Conservation (phyloP, 2,329 filamentous ascomycete genomes). For the Aspergillus arachidicola region DNA sequence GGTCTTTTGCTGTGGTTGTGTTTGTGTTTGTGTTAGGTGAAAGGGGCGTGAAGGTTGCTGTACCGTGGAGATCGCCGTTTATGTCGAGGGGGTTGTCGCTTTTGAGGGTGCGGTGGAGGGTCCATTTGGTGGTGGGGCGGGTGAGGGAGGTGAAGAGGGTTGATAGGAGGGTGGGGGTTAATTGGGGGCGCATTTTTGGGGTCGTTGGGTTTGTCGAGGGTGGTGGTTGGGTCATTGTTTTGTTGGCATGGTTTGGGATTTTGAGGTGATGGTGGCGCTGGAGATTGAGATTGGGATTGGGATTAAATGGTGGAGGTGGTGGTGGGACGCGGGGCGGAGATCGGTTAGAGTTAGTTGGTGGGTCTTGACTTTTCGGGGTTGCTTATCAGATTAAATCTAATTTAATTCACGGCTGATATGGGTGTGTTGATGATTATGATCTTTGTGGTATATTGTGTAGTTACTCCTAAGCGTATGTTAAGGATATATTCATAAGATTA, state of each 20-base stretch:
- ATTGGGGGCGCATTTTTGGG: background rate
- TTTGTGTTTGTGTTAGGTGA: background rate
- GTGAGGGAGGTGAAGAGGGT: constrained; percentile 32
- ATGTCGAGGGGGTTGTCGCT: constrained; percentile 46
- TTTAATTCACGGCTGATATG: background rate
- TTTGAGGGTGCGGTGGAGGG: constrained; percentile 41
- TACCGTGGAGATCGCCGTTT: constrained; percentile 44
- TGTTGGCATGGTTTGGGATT: background rate
- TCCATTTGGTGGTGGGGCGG: constrained; percentile 34
- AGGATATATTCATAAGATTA: no score
- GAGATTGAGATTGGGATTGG: background rate
- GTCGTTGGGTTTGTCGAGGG: background rate
- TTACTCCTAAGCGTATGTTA: no score
- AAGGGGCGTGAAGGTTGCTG: constrained; percentile 40
- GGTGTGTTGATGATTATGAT: no score
- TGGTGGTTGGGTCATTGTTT: background rate
- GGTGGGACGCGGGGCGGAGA: background rate
- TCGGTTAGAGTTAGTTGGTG: background rate
- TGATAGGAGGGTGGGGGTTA: background rate
- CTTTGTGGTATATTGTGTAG: no score
- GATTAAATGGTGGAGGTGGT: background rate
- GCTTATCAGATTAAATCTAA: background rate
- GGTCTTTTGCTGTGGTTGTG: constrained; percentile 24
- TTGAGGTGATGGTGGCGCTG: background rate
- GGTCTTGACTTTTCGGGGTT: background rate